Evolutionary conservation across 2,329 filamentous ascomycete genomes (phyloP).

Genomic region (Diplocarpon rosae): DNA sequence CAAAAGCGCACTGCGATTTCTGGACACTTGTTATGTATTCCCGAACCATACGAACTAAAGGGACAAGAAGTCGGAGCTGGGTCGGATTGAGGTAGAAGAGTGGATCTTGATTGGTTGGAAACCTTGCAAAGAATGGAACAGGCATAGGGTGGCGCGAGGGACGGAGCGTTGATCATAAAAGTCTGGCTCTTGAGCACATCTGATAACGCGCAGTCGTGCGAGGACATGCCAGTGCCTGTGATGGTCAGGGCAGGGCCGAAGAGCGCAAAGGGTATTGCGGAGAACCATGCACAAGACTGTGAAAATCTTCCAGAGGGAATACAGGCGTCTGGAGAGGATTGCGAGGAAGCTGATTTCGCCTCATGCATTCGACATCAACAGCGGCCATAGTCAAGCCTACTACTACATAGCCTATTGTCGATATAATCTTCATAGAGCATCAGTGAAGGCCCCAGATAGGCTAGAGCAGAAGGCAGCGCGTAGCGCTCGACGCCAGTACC

Average conservation of each 20-base stretch:
- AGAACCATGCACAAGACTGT: not conserved
- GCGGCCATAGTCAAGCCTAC: conserved; percentile 28
- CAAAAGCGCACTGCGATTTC: not conserved
- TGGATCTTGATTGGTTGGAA: too few species aligned
- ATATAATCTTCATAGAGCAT: conserved; percentile 59
- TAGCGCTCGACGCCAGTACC: conserved; percentile 53
- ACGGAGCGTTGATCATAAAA: too few species aligned
- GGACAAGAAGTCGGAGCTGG: too few species aligned
- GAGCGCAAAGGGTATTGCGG: not conserved
- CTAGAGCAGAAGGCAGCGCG: conserved; percentile 45
- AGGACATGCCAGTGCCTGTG: not conserved
- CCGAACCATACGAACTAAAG: too few species aligned
- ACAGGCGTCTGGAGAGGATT: conserved; percentile 8
- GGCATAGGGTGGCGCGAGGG: too few species aligned
- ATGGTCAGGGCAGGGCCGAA: not conserved
- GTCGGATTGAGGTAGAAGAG: too few species aligned
- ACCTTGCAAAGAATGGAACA: too few species aligned
- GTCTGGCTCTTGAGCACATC: too few species aligned
- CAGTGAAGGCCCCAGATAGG: conserved; percentile 29
- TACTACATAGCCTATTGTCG: conserved; percentile 52
- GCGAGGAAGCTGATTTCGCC: conserved; percentile 16
- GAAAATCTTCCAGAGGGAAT: not conserved
- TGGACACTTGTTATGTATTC: not conserved
- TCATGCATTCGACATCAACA: conserved; percentile 26
- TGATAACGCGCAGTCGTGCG: not conserved